These are phyloP conservation scores for Anastatica hierochuntica DNA, from an alignment of 345 rosid genomes.

Conservation along the genomic window DNA sequence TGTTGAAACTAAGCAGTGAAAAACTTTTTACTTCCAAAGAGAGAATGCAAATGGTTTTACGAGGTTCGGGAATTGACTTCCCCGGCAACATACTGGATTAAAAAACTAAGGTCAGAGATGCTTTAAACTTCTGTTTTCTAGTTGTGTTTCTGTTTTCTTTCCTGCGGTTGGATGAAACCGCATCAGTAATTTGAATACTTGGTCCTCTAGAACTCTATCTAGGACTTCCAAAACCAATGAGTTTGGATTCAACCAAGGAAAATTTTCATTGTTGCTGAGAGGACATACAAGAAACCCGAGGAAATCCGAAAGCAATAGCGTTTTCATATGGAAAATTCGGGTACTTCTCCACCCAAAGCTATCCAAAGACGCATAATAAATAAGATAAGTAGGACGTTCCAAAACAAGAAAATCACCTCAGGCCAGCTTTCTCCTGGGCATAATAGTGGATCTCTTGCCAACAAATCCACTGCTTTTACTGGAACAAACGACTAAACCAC, in stretches of 20 bases:
- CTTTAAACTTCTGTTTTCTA: no score
- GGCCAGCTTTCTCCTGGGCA: slow-evolving; percentile 52
- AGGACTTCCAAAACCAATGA: no score
- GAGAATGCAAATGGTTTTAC: slow-evolving; percentile 22
- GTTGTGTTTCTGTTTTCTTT: slow-evolving; percentile 9
- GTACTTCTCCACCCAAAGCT: not conserved
- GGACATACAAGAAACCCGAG: not conserved
- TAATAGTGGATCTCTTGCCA: slow-evolving; percentile 31
- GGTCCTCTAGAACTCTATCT: no score
- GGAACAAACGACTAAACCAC: slow-evolving; percentile 40
- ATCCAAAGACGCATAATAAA: not conserved
- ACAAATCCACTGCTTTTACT: slow-evolving; percentile 10
- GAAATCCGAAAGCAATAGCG: not conserved
- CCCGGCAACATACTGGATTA: slow-evolving; percentile 10
- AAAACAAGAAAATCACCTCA: slow-evolving; percentile 22
- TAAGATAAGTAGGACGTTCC: no score
- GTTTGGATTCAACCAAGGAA: no score
- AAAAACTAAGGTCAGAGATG: slow-evolving; percentile 1
- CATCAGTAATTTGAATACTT: slow-evolving; percentile 2
- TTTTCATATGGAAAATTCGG: not conserved
- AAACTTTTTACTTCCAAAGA: slow-evolving; percentile 12
- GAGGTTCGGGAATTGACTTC: slow-evolving; percentile 99
- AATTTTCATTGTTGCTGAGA: no score
- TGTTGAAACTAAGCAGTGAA: slow-evolving; percentile 21
- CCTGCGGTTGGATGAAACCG: not conserved